phyloP scores from a whole-genome alignment of 495 filamentous ascomycete genomes.

The Staphylotrichum tortipilum region DNA sequence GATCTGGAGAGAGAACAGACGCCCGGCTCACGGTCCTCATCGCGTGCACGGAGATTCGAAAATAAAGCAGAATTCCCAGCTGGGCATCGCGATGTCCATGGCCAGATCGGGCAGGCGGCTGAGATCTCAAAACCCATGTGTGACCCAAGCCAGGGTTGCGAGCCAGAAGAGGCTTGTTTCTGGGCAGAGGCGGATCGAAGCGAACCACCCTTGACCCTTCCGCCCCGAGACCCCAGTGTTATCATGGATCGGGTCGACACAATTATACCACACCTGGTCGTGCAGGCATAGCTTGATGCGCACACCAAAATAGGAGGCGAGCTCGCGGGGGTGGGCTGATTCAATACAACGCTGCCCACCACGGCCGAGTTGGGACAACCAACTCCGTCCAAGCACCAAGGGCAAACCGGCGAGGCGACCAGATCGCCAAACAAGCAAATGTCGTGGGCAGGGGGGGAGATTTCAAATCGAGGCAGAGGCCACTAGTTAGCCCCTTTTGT shows the following conservation, averaged over 20 bases:
- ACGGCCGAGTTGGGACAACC: constrained; percentile 1
- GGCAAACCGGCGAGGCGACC: constrained; percentile 10
- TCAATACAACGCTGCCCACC: constrained; percentile 11
- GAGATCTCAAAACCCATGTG: constrained; percentile 14
- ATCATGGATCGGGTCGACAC: background rate
- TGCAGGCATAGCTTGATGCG: constrained; percentile 15
- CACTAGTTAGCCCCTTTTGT: constrained; percentile 8
- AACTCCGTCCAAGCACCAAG: no score
- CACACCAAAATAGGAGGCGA: constrained; percentile 9
- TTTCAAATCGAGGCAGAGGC: constrained; percentile 15
- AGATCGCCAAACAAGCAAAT: constrained; percentile 12
- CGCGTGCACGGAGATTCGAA: constrained; percentile 21
- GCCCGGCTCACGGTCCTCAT: constrained; percentile 2
- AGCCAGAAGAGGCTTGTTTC: constrained; percentile 16
- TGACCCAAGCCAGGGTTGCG: constrained; percentile 16
- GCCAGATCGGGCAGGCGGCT: constrained; percentile 13
- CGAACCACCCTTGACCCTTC: constrained; percentile 19
- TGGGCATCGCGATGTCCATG: constrained; percentile 9
- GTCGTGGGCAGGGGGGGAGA: constrained; percentile 3
- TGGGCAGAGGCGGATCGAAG: constrained; percentile 26
- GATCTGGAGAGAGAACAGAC: constrained; percentile 19
- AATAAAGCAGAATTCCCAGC: constrained; percentile 17
- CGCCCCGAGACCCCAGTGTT: constrained; percentile 14
- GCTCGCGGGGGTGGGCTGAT: no score
- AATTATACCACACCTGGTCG: background rate